Base-by-base conservation (phyloP, 2,329 filamentous ascomycete species). In the Tolypocladium amazonense region DNA sequence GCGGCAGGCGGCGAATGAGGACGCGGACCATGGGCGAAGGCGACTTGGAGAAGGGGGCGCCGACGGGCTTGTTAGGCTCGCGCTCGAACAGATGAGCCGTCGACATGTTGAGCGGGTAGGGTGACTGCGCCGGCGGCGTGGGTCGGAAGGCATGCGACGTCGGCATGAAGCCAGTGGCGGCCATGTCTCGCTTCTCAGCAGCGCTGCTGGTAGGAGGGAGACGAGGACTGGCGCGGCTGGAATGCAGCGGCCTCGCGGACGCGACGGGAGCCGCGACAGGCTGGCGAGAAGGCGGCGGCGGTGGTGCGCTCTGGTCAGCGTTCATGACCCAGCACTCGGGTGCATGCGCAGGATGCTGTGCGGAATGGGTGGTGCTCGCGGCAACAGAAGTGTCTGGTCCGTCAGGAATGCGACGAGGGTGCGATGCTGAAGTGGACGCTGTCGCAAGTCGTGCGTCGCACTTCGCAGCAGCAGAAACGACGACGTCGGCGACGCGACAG, bases 1-100 rank as follows among this genome's bases (percentile, higher is more conserved):
- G 63, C 1, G 83, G 82, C 15, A 87, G 74, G 63, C 78, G 76
- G 58, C 80, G 80, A 61, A 86, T 81, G 55, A 83, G 68, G 41
- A 84, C 74, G 27, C 63, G 77, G 67, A 65, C 75, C 70, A 57
- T 72, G 68, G 56, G 74, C 56, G 58, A 73, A 55, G 70, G 60
- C 20, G 73, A 69, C 59, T 67, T 68, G 60, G 73, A 68, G 62
- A 74, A 77, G 3, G 75, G 73, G 1, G 71, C 73, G 61, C 74
- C 74, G 53, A 76, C 68, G 23, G 77, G 71, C 60, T 73, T 75
- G 58, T 70, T 67, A 59, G 71, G 68, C 64, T 80, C 77, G 69
- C 72, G 73, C 39, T 80, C 78, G 58, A 65, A 65, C 35, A 65
- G 66, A 58, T 72, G 67, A 58, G 65, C 63, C 37, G 70, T 54